Evolutionary conservation across 306 rosid genomes (phyloP), one percentile per base, ranked within the genome.

Genomic region (Quercus ilex): DNA sequence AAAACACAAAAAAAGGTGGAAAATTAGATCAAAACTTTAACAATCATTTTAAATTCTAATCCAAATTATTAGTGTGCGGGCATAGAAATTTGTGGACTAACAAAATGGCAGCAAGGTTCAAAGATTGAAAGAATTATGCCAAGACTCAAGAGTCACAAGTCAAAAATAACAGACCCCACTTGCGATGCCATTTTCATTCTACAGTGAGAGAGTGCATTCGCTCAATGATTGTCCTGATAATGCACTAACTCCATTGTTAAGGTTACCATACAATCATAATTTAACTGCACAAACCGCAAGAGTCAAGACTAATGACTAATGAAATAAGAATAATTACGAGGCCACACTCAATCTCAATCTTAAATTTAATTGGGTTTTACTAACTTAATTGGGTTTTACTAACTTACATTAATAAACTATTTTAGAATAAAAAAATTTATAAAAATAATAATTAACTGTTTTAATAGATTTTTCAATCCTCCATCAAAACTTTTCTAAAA

Each of bases 391-490:
- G 3, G 9, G 10, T 6, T 38, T 38, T 38, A 35, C 23, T 23
- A 23, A 23, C 23, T 23, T 23, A n/a, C n/a, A 0, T 5, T 35
- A 43, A 46, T 35, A 18, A 5, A 33, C 49, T 1, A 35, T 5
- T 35, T 35, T 35, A 35, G 1, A 0, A 35, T 23, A 23, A 35
- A 35, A 31, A 35, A 35, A 6, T 5, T 0, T 1, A 26, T 26
- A 26, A 26, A 35, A 35, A 35, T 6, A 1, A 0, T 35, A 6
- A 35, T 35, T 35, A 6, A 35, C 0, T 1, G 0, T 6, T 35
- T 35, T 1, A 0, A 7, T 2, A 6, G 0, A 38, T 6, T 38
- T 38, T 38, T 0, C 10, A 38, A 7, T 38, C 0, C 0, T 7
- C 10, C 0, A 0, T 38, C 6, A 6, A 38, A 38, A 1, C 0